Evolutionary conservation across 805 yeast genomes (phyloP).

Genomic region (Candida alai): DNA sequence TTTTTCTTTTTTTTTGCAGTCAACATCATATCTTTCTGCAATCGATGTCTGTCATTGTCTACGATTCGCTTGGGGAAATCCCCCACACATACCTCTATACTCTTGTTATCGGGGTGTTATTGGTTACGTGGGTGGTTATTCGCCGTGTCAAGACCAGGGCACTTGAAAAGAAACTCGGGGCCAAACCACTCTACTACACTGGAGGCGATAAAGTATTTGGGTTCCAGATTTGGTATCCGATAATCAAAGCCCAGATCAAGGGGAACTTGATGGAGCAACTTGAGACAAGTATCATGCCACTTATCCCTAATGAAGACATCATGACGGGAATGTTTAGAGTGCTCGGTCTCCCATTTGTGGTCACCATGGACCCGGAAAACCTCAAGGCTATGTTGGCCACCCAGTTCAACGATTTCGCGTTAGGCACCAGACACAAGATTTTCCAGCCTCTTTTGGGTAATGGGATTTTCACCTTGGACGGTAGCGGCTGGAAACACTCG

Average conservation of each 20-base stretch:
- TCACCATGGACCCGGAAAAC: constrained; percentile 38
- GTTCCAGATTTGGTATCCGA: constrained; percentile 11
- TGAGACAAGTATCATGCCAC: too few relatives aligned
- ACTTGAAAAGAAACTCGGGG: constrained; percentile 12
- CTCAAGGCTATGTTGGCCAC: constrained; percentile 41
- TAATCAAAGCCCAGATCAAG: constrained; percentile 12
- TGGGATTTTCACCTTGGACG: constrained; percentile 37
- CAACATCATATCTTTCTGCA: too few relatives aligned
- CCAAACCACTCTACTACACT: constrained; percentile 7
- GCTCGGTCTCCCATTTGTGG: constrained; percentile 17
- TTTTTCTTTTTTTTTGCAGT: too few relatives aligned
- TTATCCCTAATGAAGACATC: constrained; percentile 6
- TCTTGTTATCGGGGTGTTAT: too few relatives aligned
- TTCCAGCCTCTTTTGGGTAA: constrained; percentile 33
- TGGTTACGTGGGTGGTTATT: too few relatives aligned
- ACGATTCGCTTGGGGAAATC: too few relatives aligned
- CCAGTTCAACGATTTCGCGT: constrained; percentile 37
- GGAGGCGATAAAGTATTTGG: constrained; percentile 17
- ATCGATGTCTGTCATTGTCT: too few relatives aligned
- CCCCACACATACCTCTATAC: too few relatives aligned
- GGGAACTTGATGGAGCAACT: too few relatives aligned
- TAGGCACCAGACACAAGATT: constrained; percentile 33
- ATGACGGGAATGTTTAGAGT: constrained; percentile 12
- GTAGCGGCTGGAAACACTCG: constrained; percentile 37
- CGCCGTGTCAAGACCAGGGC: constrained; percentile 1